Evolutionary conservation across 2,329 filamentous ascomycete genomes (phyloP).

Genomic region (Cladosporium sp.): DNA sequence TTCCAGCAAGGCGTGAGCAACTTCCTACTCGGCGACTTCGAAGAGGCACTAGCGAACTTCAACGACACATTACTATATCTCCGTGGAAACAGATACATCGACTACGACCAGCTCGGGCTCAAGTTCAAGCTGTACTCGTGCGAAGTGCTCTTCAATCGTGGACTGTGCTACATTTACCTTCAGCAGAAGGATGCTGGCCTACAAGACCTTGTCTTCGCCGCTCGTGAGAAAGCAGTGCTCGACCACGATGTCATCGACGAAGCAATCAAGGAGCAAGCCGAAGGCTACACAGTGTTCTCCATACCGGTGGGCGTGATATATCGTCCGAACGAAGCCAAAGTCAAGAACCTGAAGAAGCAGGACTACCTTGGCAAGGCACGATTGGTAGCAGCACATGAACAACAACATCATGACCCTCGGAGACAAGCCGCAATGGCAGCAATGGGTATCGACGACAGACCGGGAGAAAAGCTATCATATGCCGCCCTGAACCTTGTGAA

Average conservation of each 20-base stretch:
- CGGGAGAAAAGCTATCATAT: slow-evolving; percentile 79
- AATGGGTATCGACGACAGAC: slow-evolving; percentile 70
- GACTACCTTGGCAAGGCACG: slow-evolving; percentile 97
- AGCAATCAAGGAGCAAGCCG: slow-evolving; percentile 86
- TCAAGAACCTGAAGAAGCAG: slow-evolving; percentile 96
- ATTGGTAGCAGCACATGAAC: slow-evolving; percentile 67
- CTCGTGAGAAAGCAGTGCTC: slow-evolving; percentile 92
- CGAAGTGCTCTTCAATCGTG: slow-evolving; percentile 95
- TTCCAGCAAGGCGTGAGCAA: slow-evolving; percentile 99
- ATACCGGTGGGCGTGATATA: slow-evolving; percentile 96
- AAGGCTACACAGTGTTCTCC: slow-evolving; percentile 98
- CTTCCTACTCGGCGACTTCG: slow-evolving; percentile 93
- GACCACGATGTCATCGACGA: slow-evolving; percentile 98
- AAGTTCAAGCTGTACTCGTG: slow-evolving; percentile 97
- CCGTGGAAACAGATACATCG: slow-evolving; percentile 92
- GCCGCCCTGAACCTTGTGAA: slow-evolving; percentile 92
- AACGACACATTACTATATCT: slow-evolving; percentile 95
- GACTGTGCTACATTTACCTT: slow-evolving; percentile 94
- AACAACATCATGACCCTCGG: slow-evolving; percentile 24
- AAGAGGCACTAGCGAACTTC: slow-evolving; percentile 96
- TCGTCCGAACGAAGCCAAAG: slow-evolving; percentile 93
- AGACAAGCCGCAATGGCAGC: slow-evolving; percentile 33
- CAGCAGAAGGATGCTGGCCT: slow-evolving; percentile 87
- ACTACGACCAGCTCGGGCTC: slow-evolving; percentile 92
- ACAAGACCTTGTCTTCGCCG: slow-evolving; percentile 84